Base-by-base conservation (phyloP, 1,284 basidiomycete genomes). In the Trichosporon sp. region DNA sequence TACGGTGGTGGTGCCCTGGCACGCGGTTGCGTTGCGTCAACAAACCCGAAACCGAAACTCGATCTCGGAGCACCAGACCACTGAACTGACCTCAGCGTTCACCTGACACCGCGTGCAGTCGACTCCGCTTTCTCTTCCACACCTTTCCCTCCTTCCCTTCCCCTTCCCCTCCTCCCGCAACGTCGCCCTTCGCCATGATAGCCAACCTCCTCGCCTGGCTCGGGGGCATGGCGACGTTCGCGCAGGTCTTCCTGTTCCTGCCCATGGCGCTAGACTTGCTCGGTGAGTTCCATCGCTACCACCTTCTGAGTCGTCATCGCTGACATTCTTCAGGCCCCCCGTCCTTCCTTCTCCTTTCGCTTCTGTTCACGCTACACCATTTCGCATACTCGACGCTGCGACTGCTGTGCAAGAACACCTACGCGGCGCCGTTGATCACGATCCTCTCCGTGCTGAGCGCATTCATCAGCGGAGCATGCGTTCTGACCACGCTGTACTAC, bases 331-430 rank as follows among this genome's bases (percentile, higher is more conserved):
- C 66, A 79, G 78, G 80, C 32, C 75, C 79, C 21, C 76, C 78
- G 14, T 79, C 78, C 0, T 81, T 81, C 69, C 77, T 81, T 21
- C 71, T 81, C 10, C 75, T 80, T 16, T 81, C 80, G 9, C 75
- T 81, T 3, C 67, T 81, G 23, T 73, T 81, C 63, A 74, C 76
- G 21, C 64, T 76, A 13, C 76, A 80, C 67, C 79, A 81, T 63
- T 73, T 75, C 59, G 40, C 68, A 11, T 78, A 79, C 67, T 76
- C 77, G 3, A 81, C 80, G 6, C 71, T 81, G 40, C 73, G 78
- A 8, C 72, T 81, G 23, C 60, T 70, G 33, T 71, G 69, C 58
- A 79, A 79, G 58, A 80, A 80, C 69, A 80, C 79, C 1, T 62
- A 71, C 8, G 60, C 78, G 16, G 78, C 78, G 13, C 77, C 78